These are phyloP conservation scores for Discostella pseudostelligera DNA, from an alignment of 108 stramenopile species.

Conservation along the genomic window DNA sequence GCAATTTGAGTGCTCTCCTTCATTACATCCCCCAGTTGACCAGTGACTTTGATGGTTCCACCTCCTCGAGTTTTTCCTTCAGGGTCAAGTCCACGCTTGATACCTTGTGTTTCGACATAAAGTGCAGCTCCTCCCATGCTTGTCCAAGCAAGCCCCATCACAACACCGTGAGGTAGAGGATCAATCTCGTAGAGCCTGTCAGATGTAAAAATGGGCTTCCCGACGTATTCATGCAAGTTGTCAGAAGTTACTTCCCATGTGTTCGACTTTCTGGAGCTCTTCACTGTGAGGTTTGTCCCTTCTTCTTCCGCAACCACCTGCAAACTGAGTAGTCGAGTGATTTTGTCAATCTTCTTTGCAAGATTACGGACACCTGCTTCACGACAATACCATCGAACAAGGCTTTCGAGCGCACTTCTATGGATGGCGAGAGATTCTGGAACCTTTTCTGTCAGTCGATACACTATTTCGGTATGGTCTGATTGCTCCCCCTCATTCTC, in stretches of 20 bases:
- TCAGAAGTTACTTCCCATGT: slow-evolving; percentile 66
- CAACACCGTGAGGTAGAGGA: slow-evolving; percentile 91
- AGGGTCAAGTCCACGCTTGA: slow-evolving; percentile 68
- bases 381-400: slow-evolving; percentile 95
- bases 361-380: slow-evolving; percentile 97
- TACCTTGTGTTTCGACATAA: slow-evolving; percentile 95
- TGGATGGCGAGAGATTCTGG: slow-evolving; percentile 68
- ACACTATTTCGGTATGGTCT: slow-evolving; percentile 31
- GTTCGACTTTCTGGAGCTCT: slow-evolving; percentile 73
- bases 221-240: slow-evolving; percentile 89
- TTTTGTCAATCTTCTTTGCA: slow-evolving; percentile 94
- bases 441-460: slow-evolving; percentile 53
- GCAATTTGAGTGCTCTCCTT: slow-evolving; percentile 93
- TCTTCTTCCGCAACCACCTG: slow-evolving; percentile 86
- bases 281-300: slow-evolving; percentile 69
- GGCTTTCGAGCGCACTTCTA: slow-evolving; percentile 81
- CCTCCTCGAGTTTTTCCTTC: slow-evolving; percentile 77
- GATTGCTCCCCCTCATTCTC: slow-evolving; percentile 14
- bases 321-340: slow-evolving; percentile 87
- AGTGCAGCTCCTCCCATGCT: slow-evolving; percentile 95
- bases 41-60: slow-evolving; percentile 84
- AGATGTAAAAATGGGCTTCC: slow-evolving; percentile 90
- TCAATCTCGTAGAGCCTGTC: slow-evolving; percentile 92
- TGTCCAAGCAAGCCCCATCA: slow-evolving; percentile 98
- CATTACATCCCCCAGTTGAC: slow-evolving; percentile 96